A percentile compares a stretch with the other conserved stretches of the same genome.
phyloP scores from a whole-genome alignment of 768 basidiomycete genomes.

The Boletus eberwhitei region DNA sequence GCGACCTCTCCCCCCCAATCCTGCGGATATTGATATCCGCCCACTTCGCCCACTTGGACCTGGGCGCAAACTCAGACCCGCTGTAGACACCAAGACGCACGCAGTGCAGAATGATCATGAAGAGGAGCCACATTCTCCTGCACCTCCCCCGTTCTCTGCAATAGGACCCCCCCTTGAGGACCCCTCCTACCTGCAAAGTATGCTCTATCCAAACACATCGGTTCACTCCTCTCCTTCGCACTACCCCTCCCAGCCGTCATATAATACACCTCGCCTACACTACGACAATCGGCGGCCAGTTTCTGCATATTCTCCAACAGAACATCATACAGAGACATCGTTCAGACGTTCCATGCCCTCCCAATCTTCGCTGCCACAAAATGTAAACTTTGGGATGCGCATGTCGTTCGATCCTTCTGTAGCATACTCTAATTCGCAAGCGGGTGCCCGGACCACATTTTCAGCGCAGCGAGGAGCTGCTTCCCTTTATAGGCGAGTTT shows the following conservation, averaged over 20 bases:
- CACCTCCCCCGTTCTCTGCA: conserved; percentile 35
- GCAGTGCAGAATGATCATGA: not conserved
- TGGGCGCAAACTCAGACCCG: not conserved
- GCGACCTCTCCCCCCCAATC: conserved; percentile 29
- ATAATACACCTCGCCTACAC: conserved; percentile 17
- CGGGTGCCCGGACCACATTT: not conserved
- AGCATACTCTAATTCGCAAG: conserved; percentile 39
- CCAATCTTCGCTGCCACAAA: conserved; percentile 5
- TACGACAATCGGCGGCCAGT: conserved; percentile 4
- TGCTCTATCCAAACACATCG: conserved; percentile 21
- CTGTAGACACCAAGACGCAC: conserved; percentile 7
- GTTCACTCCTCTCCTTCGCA: conserved; percentile 19
- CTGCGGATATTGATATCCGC: conserved; percentile 7
- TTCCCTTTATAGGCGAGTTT: conserved; percentile 56
- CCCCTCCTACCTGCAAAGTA: conserved; percentile 31
- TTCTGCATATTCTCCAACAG: conserved; percentile 1
- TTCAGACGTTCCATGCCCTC: conserved; percentile 16
- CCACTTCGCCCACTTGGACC: not conserved
- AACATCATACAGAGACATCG: conserved; percentile 13
- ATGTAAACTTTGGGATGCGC: conserved; percentile 5
- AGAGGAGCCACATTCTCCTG: conserved; percentile 17
- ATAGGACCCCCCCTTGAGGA: conserved; percentile 36
- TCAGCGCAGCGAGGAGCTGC: conserved; percentile 26
- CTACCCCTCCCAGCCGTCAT: conserved; percentile 22
- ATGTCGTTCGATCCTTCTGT: conserved; percentile 44